Conservation (phyloP, 2,329 filamentous ascomycete species). For the Neonectria sp. region DNA sequence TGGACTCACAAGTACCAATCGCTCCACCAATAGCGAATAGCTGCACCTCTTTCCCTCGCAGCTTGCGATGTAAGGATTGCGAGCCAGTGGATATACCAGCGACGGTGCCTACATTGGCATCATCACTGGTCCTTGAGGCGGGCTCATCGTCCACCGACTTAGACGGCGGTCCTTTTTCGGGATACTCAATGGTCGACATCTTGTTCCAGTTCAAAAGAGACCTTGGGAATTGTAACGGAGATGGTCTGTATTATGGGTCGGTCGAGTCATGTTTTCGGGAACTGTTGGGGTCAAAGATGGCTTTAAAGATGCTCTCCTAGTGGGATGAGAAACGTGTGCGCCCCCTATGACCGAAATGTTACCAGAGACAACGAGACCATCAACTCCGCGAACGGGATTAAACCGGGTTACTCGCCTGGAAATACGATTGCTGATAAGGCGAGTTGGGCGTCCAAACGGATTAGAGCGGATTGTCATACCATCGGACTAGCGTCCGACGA, state of each 20-base stretch:
- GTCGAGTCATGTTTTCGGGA: not conserved
- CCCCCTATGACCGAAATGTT: not conserved
- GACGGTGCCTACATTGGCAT: slow-evolving; percentile 9
- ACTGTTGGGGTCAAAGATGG: not conserved
- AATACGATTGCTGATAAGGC: not conserved
- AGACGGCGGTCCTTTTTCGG: slow-evolving; percentile 4
- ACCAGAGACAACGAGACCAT: not conserved
- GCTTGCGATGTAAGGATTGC: slow-evolving; percentile 24
- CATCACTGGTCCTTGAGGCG: not conserved
- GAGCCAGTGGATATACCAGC: slow-evolving; percentile 18
- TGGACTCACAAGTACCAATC: slow-evolving; percentile 27
- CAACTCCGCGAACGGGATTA: not conserved
- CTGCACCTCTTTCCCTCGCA: slow-evolving; percentile 27
- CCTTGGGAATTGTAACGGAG: not conserved
- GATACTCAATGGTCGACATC: slow-evolving; percentile 6
- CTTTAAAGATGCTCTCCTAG: not conserved
- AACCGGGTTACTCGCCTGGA: not conserved
- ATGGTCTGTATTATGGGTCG: not conserved
- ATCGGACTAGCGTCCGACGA: not conserved
- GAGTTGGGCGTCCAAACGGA: not conserved
- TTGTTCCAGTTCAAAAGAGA: not conserved
- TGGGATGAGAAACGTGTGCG: not conserved
- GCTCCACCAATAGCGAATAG: slow-evolving; percentile 31
- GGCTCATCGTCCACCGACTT: not conserved
- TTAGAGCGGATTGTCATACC: not conserved